Evolutionary conservation across 2,329 filamentous ascomycete species (phyloP).

Genomic region (Teratosphaeria destructans): DNA sequence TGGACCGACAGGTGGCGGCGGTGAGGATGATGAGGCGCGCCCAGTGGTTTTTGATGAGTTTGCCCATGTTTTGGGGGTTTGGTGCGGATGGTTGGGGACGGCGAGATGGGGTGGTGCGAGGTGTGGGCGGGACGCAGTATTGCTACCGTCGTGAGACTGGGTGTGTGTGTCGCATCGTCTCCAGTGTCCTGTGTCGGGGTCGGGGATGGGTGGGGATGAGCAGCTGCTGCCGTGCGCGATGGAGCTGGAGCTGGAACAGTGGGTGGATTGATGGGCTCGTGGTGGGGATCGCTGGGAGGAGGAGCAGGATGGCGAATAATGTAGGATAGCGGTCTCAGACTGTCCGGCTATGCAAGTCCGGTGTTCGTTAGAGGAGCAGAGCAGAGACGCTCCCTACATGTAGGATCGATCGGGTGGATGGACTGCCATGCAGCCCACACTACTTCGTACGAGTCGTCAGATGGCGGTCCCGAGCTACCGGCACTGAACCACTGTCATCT

Average conservation of each 20-base stretch:
- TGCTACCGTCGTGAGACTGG: background rate
- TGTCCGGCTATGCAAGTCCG: background rate
- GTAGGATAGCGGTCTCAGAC: background rate
- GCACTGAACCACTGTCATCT: background rate
- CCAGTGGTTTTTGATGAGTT: conserved; percentile 99
- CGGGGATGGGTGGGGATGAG: background rate
- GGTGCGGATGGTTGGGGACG: no score
- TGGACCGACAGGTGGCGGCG: conserved; percentile 62
- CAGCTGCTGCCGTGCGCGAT: background rate
- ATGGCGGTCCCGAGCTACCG: background rate
- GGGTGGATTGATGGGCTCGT: background rate
- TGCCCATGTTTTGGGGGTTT: conserved; percentile 58
- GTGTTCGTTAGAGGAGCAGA: background rate
- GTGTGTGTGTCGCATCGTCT: background rate
- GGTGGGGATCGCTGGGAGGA: background rate
- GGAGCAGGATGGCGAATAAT: background rate
- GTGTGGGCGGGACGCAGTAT: background rate
- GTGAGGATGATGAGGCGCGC: conserved; percentile 86
- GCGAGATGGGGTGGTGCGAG: background rate
- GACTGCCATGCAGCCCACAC: background rate
- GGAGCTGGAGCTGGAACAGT: background rate
- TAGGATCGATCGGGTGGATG: background rate
- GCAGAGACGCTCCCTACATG: background rate
- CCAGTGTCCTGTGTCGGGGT: background rate
- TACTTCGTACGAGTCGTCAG: background rate